These are phyloP conservation scores for Potentilla sterilis DNA, from an alignment of 306 rosid species.

Conservation along the genomic window DNA sequence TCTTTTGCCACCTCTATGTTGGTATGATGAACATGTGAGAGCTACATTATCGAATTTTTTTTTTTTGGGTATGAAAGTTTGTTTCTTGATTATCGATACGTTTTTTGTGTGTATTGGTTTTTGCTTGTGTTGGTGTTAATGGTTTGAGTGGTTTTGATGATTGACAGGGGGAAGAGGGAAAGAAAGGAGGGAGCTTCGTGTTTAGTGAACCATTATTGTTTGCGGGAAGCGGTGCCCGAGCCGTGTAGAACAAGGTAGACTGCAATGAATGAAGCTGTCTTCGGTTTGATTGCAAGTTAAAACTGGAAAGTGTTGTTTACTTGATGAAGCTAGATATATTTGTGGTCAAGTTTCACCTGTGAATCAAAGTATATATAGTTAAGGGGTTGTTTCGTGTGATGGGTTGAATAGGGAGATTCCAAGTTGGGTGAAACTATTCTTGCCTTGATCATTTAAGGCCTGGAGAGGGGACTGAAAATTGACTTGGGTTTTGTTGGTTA, in stretches of 20 bases:
- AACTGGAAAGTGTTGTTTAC: slow-evolving; percentile 25
- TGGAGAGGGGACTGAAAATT: slow-evolving; percentile 12
- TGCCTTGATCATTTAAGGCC: slow-evolving; percentile 24
- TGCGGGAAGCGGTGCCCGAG: slow-evolving; percentile 19
- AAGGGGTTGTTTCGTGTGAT: slow-evolving; percentile 23
- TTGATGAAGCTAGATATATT: slow-evolving; percentile 26
- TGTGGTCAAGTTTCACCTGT: slow-evolving; percentile 17
- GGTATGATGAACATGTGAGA: neutral
- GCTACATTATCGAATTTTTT: neutral
- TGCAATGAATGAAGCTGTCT: slow-evolving; percentile 25
- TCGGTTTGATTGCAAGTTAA: slow-evolving; percentile 23
- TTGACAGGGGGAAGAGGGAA: slow-evolving; percentile 20
- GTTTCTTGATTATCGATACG: neutral
- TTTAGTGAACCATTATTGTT: slow-evolving; percentile 16
- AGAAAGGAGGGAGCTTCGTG: slow-evolving; percentile 8
- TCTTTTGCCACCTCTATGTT: neutral
- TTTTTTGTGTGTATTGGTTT: neutral
- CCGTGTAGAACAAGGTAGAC: slow-evolving; percentile 21
- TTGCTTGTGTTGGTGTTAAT: neutral
- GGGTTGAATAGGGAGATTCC: slow-evolving; percentile 33
- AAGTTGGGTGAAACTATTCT: slow-evolving; percentile 11
- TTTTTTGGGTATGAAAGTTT: neutral
- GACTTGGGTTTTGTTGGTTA: slow-evolving; percentile 30
- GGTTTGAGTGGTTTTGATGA: slow-evolving; percentile 39
- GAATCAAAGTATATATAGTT: slow-evolving; percentile 11